A percentile compares a stretch with the other conserved stretches of the same genome.
phyloP scores from a whole-genome alignment of 2,329 filamentous ascomycete genomes.

The Plenodomus tracheiphilus region DNA sequence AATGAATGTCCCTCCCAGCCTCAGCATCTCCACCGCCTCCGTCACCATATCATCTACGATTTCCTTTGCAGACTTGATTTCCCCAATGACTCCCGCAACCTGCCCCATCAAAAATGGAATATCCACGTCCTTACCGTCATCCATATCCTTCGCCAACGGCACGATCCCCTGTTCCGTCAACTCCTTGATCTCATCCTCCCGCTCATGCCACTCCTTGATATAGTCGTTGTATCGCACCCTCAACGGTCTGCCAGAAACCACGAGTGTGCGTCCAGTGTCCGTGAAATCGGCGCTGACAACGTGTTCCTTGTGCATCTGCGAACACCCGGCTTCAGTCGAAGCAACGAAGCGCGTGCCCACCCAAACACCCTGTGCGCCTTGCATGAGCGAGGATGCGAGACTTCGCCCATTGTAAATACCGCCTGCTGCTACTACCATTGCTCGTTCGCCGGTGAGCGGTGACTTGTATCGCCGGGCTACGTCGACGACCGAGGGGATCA shows the following conservation, averaged over 20 bases:
- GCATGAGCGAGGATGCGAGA: slow-evolving; percentile 80
- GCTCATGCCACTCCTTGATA: slow-evolving; percentile 76
- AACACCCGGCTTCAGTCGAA: slow-evolving; percentile 76
- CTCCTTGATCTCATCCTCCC: slow-evolving; percentile 73
- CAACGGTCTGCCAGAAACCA: slow-evolving; percentile 79
- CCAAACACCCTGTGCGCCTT: slow-evolving; percentile 88
- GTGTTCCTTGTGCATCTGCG: slow-evolving; percentile 78
- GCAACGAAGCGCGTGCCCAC: slow-evolving; percentile 93
- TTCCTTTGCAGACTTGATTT: slow-evolving; percentile 76
- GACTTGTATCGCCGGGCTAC: slow-evolving; percentile 74
- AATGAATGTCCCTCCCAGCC: slow-evolving; percentile 42
- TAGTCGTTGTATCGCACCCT: slow-evolving; percentile 83
- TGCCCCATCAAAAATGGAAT: slow-evolving; percentile 92
- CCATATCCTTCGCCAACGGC: slow-evolving; percentile 80
- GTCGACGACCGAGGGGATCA: slow-evolving; percentile 86
- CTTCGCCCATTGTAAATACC: slow-evolving; percentile 83
- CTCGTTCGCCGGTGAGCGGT: slow-evolving; percentile 68
- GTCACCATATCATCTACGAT: slow-evolving; percentile 91
- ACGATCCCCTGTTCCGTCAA: slow-evolving; percentile 77
- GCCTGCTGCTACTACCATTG: slow-evolving; percentile 85
- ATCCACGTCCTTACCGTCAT: slow-evolving; percentile 80
- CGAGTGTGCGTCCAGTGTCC: slow-evolving; percentile 80
- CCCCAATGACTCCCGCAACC: slow-evolving; percentile 76
- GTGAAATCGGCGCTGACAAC: slow-evolving; percentile 79
- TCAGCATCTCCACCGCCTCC: slow-evolving; percentile 46